Conservation (phyloP, 495 filamentous ascomycete genomes). For the Hypoxylon lienhwacheense region DNA sequence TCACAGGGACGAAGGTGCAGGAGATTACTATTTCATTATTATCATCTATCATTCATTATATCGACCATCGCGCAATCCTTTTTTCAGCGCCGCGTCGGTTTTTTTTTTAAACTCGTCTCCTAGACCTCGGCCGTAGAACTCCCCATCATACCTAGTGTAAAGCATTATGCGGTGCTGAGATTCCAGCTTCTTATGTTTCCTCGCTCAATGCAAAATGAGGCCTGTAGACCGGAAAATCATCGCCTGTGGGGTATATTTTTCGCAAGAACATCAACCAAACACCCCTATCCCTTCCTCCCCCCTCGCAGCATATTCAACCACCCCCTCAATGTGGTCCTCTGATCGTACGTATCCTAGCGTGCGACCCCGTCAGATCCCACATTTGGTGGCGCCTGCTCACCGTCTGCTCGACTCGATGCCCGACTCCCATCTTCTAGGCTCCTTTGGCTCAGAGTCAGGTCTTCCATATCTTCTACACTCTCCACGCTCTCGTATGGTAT, state of each 20-base stretch:
- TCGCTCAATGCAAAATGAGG: slow-evolving; percentile 13
- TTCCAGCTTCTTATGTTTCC: slow-evolving; percentile 3
- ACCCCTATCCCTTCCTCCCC: slow-evolving; percentile 6
- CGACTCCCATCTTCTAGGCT: slow-evolving; percentile 14
- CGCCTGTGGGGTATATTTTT: slow-evolving; percentile 23
- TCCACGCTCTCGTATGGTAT: slow-evolving; percentile 30
- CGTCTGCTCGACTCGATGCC: slow-evolving; percentile 20
- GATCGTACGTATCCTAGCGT: slow-evolving; percentile 18
- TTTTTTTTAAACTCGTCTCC: slow-evolving; percentile 5
- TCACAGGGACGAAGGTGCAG: no score
- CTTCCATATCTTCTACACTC: slow-evolving; percentile 37
- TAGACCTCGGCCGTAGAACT: not conserved
- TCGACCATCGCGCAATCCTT: not conserved
- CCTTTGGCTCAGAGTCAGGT: slow-evolving; percentile 12
- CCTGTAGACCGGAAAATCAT: not conserved
- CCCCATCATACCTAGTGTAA: slow-evolving; percentile 7
- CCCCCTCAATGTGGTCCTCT: not conserved
- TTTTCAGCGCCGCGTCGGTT: slow-evolving; percentile 2
- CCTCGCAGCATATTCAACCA: slow-evolving; percentile 1
- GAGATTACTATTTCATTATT: not conserved
- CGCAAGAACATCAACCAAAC: slow-evolving; percentile 4
- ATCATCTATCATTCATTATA: slow-evolving; percentile 3
- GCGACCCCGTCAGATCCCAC: slow-evolving; percentile 1
- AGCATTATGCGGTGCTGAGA: not conserved
- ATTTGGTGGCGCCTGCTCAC: slow-evolving; percentile 19